Evolutionary conservation across 2,329 filamentous ascomycete genomes (phyloP).

Genomic region (Massarina eburnea): DNA sequence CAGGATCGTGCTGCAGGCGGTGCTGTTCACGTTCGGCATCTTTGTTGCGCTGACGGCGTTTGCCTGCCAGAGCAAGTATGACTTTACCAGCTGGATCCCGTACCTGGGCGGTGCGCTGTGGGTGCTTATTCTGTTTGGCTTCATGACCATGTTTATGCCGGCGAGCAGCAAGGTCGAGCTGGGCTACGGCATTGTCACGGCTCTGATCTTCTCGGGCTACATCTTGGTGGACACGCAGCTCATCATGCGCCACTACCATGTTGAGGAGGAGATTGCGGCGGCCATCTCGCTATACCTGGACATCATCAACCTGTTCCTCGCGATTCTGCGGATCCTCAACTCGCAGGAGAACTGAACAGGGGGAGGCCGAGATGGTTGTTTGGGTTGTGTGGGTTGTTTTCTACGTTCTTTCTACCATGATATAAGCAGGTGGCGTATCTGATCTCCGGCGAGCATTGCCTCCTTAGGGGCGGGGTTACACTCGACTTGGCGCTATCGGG

Average conservation of each 20-base stretch:
- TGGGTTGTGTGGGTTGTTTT: background rate
- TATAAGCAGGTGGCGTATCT: background rate
- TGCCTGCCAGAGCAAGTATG: constrained; percentile 96
- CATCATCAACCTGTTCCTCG: constrained; percentile 94
- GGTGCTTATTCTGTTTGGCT: constrained; percentile 88
- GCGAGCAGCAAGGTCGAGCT: constrained; percentile 80
- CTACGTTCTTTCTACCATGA: background rate
- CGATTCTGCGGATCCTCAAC: constrained; percentile 94
- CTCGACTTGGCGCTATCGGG: no score
- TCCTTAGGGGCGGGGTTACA: background rate
- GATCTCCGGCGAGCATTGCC: no score
- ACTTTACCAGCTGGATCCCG: constrained; percentile 96
- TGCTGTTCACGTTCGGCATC: constrained; percentile 75
- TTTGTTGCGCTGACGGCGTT: constrained; percentile 72
- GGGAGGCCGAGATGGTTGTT: background rate
- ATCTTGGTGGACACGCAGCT: constrained; percentile 96
- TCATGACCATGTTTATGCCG: constrained; percentile 89
- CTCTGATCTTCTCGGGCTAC: constrained; percentile 90
- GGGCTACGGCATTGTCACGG: constrained; percentile 77
- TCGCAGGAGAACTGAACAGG: constrained; percentile 79
- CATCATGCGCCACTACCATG: constrained; percentile 92
- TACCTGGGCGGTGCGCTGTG: constrained; percentile 91
- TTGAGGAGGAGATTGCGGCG: constrained; percentile 96
- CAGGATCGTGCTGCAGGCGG: constrained; percentile 82
- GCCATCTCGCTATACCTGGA: constrained; percentile 94